Percentiles rank a stretch among this genome's conserved stretches.
phyloP scores from a whole-genome alignment of 2,329 filamentous ascomycete species.

The Cephalotrichum gorgonifer region DNA sequence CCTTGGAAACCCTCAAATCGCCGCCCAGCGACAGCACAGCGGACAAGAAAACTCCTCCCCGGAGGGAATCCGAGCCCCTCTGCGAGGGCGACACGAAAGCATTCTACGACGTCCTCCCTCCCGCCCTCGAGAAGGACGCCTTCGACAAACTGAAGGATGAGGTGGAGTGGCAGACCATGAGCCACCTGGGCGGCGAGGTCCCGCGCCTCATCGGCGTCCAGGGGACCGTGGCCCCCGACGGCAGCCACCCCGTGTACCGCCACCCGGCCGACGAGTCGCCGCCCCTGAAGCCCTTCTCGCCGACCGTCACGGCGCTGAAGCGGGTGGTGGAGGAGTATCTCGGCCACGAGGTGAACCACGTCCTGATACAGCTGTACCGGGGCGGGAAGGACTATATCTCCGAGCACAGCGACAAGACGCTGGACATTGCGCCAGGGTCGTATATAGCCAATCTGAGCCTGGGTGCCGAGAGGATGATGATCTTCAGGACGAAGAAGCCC shows the following conservation, averaged over 20 bases:
- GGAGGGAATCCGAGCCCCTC: constrained; percentile 24
- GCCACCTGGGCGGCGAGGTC: constrained; percentile 82
- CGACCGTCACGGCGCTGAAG: constrained; percentile 60
- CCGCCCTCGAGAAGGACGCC: constrained; percentile 40
- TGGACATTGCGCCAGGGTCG: constrained; percentile 74
- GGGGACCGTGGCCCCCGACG: constrained; percentile 57
- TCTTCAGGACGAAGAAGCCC: constrained; percentile 69
- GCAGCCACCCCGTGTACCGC: constrained; percentile 80
- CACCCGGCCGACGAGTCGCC: constrained; percentile 87
- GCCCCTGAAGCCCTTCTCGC: constrained; percentile 64
- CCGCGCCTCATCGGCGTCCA: constrained; percentile 87
- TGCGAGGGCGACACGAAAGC: constrained; percentile 77
- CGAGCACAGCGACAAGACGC: constrained; percentile 92
- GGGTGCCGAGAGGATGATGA: constrained; percentile 86
- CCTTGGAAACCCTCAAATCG: neutral
- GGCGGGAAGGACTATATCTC: constrained; percentile 83
- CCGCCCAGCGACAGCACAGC: neutral
- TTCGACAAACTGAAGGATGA: constrained; percentile 66
- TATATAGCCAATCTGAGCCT: constrained; percentile 89
- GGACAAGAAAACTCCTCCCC: neutral
- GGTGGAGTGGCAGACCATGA: constrained; percentile 84
- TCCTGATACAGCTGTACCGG: constrained; percentile 88
- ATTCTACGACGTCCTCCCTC: constrained; percentile 57
- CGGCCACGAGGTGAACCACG: constrained; percentile 80
- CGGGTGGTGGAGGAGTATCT: constrained; percentile 58